Conservation (phyloP, 495 filamentous ascomycete species). For the Aspergillus cristatus region DNA sequence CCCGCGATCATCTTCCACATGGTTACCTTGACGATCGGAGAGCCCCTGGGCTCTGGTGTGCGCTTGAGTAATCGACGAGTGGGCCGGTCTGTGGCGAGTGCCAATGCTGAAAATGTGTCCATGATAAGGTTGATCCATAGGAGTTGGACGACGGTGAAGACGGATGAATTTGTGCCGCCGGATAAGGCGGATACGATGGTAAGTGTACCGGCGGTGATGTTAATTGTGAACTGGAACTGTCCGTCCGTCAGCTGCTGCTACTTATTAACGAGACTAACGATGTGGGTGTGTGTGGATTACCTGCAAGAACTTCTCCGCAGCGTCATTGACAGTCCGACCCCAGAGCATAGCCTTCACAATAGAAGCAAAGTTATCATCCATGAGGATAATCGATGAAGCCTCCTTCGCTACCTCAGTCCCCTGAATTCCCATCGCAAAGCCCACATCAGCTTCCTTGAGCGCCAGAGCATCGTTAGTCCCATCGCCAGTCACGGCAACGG, state of each 20-base stretch:
- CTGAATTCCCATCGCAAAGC: slow-evolving; percentile 85
- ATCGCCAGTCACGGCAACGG: slow-evolving; percentile 88
- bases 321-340: slow-evolving; percentile 83
- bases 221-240: slow-evolving; percentile 81
- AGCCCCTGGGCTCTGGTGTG: slow-evolving; percentile 65
- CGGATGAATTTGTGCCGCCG: slow-evolving; percentile 53
- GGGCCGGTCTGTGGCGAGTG: slow-evolving; percentile 77
- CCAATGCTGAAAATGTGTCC: slow-evolving; percentile 89
- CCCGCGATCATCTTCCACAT: slow-evolving; percentile 97
- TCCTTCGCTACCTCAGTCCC: slow-evolving; percentile 92
- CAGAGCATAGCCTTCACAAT: slow-evolving; percentile 83
- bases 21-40: slow-evolving; percentile 66
- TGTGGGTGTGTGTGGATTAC: no score
- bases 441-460: slow-evolving; percentile 78
- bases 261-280: background rate
- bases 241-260: background rate
- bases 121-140: slow-evolving; percentile 92
- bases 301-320: slow-evolving; percentile 84
- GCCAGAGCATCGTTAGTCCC: slow-evolving; percentile 90
- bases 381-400: slow-evolving; percentile 85
- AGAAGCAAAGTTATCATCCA: slow-evolving; percentile 89
- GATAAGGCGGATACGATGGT: slow-evolving; percentile 75
- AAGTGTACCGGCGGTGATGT: slow-evolving; percentile 75
- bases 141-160: slow-evolving; percentile 77
- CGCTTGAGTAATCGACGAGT: slow-evolving; percentile 60